Evolutionary conservation across 805 yeast genomes (phyloP).

Genomic region (Candida piceae): DNA sequence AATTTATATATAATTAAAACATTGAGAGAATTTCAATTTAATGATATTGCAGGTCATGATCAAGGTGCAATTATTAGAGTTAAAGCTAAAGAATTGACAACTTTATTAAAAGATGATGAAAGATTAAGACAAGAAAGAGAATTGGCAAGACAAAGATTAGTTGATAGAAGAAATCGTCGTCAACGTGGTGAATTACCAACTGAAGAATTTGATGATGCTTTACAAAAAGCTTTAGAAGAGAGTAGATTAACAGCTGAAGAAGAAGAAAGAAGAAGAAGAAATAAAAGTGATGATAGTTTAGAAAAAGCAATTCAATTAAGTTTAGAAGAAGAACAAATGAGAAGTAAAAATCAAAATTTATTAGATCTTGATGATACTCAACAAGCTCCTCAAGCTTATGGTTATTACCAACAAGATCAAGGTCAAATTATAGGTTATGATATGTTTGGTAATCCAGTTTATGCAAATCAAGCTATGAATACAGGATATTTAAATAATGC

Average conservation of each 20-base stretch:
- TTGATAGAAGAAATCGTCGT: constrained; percentile 30
- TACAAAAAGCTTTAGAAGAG: constrained; percentile 75
- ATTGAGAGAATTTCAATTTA: constrained; percentile 79
- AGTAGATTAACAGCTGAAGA: constrained; percentile 79
- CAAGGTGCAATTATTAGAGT: constrained; percentile 86
- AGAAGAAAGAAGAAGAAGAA: constrained; percentile 58
- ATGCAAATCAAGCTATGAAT: constrained; percentile 43
- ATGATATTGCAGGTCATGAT: constrained; percentile 73
- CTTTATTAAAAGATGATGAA: constrained; percentile 77
- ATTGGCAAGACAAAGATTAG: constrained; percentile 26
- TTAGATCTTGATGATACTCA: constrained; percentile 46
- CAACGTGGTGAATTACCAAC: constrained; percentile 24
- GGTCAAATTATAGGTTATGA: constrained; percentile 40
- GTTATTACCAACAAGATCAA: constrained; percentile 24
- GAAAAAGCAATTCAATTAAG: constrained; percentile 66
- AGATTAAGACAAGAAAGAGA: constrained; percentile 68
- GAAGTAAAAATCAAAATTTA: constrained; percentile 43
- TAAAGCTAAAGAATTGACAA: constrained; percentile 83
- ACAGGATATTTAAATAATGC: constrained; percentile 52
- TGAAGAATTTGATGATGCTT: constrained; percentile 64
- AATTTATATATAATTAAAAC: constrained; percentile 86
- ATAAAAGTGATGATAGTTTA: constrained; percentile 54
- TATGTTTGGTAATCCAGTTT: constrained; percentile 65
- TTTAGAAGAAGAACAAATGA: constrained; percentile 72
- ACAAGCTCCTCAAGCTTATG: constrained; percentile 27